Base-by-base conservation (phyloP, 1,284 basidiomycete genomes). In the Tylopilus orsonianus region DNA sequence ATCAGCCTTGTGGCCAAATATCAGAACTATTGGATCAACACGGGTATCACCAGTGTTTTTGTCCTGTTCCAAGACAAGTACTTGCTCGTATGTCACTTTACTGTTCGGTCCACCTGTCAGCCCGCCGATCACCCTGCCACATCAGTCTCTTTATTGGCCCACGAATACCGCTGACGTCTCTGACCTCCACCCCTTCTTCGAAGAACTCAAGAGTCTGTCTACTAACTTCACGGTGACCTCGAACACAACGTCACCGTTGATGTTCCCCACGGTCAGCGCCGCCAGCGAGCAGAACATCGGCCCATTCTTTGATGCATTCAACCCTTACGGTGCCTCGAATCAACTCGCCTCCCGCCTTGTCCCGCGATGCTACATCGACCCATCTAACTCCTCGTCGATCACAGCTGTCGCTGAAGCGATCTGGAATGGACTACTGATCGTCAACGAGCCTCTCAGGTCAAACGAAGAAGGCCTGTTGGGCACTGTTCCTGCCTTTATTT, bases 281-380 rank as follows among this genome's bases (percentile, higher is more conserved):
- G 46, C 46, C 2, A 14, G 41, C 3, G 13, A 19, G 13, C 9
- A 56, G 18, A 0, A 36, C 6, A 2, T 56, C 8, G 53, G 45
- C 0, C 49, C 58, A 1, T 4, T 36, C 8, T 48, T 55, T n/a
- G 57, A 57, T 5, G 1, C 5, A 2, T 0, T 29, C 33, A 36
- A 5, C 13, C 2, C 0, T 10, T 56, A 56, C 14, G 57, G 56
- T 6, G 23, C 38, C 19, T 41, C 48, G 13, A 44, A 12, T 12
- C 44, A 53, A 8, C 4, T 52, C 1, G 13, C 57, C 1, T 58
- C 58, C 2, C 53, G 56, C 5, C 44, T 61, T 12, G 13, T 61
- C 2, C 56, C 49, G 2, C 22, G 35, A 22, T 58, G 49, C 0
- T 40, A 24, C 10, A n/a, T 58, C 1, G 45, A 53, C 8, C 56